These are phyloP conservation scores for Picocystis salinarum DNA, from an alignment of 139 green algal genomes.

Conservation along the genomic window DNA sequence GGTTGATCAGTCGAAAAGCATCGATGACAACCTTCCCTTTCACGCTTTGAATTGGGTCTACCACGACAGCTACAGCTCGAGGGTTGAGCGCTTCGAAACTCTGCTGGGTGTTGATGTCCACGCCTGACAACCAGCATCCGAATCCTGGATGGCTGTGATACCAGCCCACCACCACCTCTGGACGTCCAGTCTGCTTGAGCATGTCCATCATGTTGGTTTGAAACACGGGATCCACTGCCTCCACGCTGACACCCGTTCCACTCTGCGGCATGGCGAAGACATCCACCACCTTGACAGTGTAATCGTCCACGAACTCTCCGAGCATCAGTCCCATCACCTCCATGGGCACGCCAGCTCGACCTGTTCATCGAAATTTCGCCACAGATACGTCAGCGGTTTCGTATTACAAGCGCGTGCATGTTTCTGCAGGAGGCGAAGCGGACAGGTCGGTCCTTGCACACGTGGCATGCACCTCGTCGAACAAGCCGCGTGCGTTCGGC, in stretches of 20 bases:
- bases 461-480: background rate
- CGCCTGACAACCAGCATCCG: conserved; percentile 97
- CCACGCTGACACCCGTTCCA: conserved; percentile 89
- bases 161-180: conserved; percentile 99
- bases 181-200: conserved; percentile 90
- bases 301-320: conserved; percentile 98
- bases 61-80: conserved; percentile 85
- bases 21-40: conserved; percentile 95
- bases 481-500: too few species aligned
- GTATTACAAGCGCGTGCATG: too few species aligned
- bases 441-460: background rate
- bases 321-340: conserved; percentile 99
- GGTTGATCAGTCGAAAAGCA: conserved; percentile 86
- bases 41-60: conserved; percentile 95
- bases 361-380: too few species aligned
- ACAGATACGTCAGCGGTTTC: too few species aligned
- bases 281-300: conserved; percentile 95
- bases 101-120: conserved; percentile 99
- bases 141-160: conserved; percentile 98
- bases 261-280: conserved; percentile 99
- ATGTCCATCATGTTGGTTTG: conserved; percentile 99
- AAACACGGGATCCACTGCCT: conserved; percentile 97
- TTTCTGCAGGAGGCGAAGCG: conserved; percentile 18
- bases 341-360: conserved; percentile 91
- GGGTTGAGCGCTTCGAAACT: conserved; percentile 92